Conservation (phyloP, 768 basidiomycete species). For the Hygrophoropsis aurantiaca region DNA sequence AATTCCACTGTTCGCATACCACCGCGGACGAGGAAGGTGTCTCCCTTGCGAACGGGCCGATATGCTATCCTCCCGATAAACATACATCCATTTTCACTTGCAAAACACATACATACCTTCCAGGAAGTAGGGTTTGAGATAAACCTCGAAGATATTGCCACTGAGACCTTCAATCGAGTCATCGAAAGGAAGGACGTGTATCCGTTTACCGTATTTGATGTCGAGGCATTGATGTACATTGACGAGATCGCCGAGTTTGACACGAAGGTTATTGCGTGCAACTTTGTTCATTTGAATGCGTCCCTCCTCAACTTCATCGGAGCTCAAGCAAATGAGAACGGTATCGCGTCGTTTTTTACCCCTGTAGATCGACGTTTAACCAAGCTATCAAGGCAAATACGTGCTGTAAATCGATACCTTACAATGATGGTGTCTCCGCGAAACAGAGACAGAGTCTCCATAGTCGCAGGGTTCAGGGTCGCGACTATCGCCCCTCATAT, state of each 20-base stretch:
- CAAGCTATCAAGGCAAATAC: not conserved
- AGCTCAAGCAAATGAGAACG: conserved; percentile 93
- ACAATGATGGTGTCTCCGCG: conserved; percentile 96
- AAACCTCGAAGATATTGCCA: conserved; percentile 98
- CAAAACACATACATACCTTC: conserved; percentile 56
- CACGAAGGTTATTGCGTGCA: conserved; percentile 97
- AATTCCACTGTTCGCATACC: conserved; percentile 99
- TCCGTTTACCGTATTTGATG: conserved; percentile 98
- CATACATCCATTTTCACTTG: not conserved
- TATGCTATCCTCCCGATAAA: conserved; percentile 53
- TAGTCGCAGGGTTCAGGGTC: conserved; percentile 92
- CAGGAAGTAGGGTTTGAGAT: conserved; percentile 98
- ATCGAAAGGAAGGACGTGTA: conserved; percentile 96
- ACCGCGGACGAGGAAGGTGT: conserved; percentile 98
- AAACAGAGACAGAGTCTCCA: conserved; percentile 93
- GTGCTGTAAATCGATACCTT: conserved; percentile 49
- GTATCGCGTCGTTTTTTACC: conserved; percentile 98
- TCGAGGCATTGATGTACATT: conserved; percentile 95
- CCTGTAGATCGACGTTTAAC: conserved; percentile 36
- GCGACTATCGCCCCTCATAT: conserved; percentile 56
- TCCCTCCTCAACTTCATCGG: conserved; percentile 97
- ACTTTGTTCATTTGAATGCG: conserved; percentile 99
- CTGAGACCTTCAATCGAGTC: conserved; percentile 98
- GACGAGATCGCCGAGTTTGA: conserved; percentile 95
- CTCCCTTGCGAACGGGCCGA: conserved; percentile 93